Percentiles rank a stretch among this genome's conserved stretches.
Conservation (phyloP, 2,329 filamentous ascomycete species). For the Ramularia endophylla region DNA sequence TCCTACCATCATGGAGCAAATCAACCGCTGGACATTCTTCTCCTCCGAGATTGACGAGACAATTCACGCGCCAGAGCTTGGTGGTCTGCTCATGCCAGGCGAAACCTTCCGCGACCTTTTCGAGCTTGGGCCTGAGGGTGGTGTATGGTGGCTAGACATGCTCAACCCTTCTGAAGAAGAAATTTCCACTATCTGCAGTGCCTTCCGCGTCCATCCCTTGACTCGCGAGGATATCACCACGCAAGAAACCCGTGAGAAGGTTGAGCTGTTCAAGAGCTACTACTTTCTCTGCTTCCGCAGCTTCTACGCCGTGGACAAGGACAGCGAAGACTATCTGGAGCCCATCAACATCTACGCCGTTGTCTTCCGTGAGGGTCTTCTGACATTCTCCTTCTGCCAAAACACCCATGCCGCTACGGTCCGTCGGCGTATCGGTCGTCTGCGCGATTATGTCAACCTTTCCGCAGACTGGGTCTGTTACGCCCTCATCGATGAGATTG, state of each 20-base stretch:
- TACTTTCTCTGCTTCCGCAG: slow-evolving; percentile 98
- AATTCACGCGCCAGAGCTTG: slow-evolving; percentile 83
- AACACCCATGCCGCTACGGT: slow-evolving; percentile 87
- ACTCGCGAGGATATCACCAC: slow-evolving; percentile 95
- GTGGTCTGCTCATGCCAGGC: slow-evolving; percentile 80
- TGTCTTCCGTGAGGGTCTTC: slow-evolving; percentile 88
- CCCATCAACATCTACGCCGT: slow-evolving; percentile 96
- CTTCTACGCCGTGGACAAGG: slow-evolving; percentile 76
- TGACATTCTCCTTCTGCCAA: slow-evolving; percentile 88
- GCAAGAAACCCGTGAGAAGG: slow-evolving; percentile 95
- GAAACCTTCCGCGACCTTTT: slow-evolving; percentile 89
- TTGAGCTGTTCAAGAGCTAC: slow-evolving; percentile 94
- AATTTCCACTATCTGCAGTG: slow-evolving; percentile 79
- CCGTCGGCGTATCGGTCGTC: slow-evolving; percentile 79
- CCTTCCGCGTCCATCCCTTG: slow-evolving; percentile 91
- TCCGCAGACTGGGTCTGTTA: slow-evolving; percentile 99
- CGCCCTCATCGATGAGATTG: slow-evolving; percentile 96
- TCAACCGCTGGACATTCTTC: slow-evolving; percentile 92
- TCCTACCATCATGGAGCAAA: slow-evolving; percentile 28
- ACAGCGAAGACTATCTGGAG: slow-evolving; percentile 77
- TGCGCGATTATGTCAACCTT: slow-evolving; percentile 91
- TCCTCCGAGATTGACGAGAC: slow-evolving; percentile 92
- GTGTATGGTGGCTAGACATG: slow-evolving; percentile 99
- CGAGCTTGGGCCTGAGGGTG: slow-evolving; percentile 60
- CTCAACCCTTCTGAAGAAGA: slow-evolving; percentile 86